Conservation (phyloP, 2,329 filamentous ascomycete species). For the Corynespora cassiicola region DNA sequence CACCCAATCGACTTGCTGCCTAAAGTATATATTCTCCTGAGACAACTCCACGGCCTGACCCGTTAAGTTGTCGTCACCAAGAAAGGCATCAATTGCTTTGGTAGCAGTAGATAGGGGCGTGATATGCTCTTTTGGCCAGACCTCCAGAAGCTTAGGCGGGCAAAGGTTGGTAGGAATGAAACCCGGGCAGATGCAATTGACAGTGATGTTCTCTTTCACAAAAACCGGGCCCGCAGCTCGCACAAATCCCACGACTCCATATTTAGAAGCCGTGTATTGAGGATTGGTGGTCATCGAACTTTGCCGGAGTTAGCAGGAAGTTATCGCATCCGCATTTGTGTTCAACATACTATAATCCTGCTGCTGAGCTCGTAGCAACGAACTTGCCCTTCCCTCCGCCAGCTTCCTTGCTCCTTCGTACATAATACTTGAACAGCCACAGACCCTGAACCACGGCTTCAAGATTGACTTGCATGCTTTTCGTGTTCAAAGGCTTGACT, state of each 20-base stretch:
- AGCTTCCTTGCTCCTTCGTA: slow-evolving; percentile 41
- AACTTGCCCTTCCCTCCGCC: slow-evolving; percentile 46
- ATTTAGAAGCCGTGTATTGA: slow-evolving; percentile 52
- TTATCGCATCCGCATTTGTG: no score
- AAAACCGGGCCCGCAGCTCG: slow-evolving; percentile 43
- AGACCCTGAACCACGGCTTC: slow-evolving; percentile 50
- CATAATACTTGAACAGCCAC: slow-evolving; percentile 53
- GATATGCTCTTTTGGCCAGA: slow-evolving; percentile 47
- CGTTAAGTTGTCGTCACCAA: slow-evolving; percentile 40
- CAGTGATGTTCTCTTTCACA: slow-evolving; percentile 41
- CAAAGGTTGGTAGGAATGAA: slow-evolving; percentile 48
- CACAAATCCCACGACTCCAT: slow-evolving; percentile 49
- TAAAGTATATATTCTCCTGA: slow-evolving; percentile 50
- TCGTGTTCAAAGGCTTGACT: slow-evolving; percentile 46
- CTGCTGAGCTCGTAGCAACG: slow-evolving; percentile 47
- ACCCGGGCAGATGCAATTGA: slow-evolving; percentile 51
- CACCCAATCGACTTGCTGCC: slow-evolving; percentile 44
- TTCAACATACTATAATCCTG: slow-evolving; percentile 46
- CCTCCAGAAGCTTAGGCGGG: slow-evolving; percentile 44
- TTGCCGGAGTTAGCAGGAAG: neutral
- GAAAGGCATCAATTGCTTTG: slow-evolving; percentile 47
- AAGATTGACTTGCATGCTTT: slow-evolving; percentile 49
- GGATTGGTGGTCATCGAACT: slow-evolving; percentile 42
- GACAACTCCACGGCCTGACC: slow-evolving; percentile 51
- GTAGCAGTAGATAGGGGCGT: slow-evolving; percentile 50